A percentile compares a stretch with the other conserved stretches of the same genome.
phyloP scores from a whole-genome alignment of 2,329 filamentous ascomycete genomes.

The Coniella vitis region DNA sequence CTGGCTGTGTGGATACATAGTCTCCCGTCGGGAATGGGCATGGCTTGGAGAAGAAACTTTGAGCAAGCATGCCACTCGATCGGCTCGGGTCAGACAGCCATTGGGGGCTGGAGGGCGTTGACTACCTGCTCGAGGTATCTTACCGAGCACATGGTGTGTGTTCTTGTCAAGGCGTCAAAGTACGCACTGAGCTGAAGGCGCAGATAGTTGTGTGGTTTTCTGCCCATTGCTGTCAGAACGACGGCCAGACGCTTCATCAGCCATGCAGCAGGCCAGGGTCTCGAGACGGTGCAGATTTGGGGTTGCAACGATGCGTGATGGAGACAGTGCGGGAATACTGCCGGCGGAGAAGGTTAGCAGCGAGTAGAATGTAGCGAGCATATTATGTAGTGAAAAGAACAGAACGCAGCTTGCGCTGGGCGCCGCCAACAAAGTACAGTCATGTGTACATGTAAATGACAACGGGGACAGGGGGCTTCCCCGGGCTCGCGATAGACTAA shows the following conservation, averaged over 20 bases:
- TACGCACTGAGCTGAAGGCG: constrained; percentile 4
- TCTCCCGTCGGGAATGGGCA: too few species aligned
- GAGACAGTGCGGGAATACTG: constrained; percentile 13
- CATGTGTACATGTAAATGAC: not conserved
- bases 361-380: too few species aligned
- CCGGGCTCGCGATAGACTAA: constrained; percentile 5
- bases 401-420: constrained; percentile 5
- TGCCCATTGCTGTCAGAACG: constrained; percentile 3
- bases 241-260: constrained; percentile 6
- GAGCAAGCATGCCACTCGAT: not conserved
- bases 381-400: too few species aligned
- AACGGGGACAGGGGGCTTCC: constrained; percentile 8
- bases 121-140: not conserved
- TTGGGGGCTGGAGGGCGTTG: constrained; percentile 1
- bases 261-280: constrained; percentile 1
- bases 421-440: too few species aligned
- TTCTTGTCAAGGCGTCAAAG: too few species aligned
- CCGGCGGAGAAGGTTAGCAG: too few species aligned
- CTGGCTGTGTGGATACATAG: too few species aligned
- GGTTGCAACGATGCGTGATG: constrained; percentile 1
- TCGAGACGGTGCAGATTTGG: not conserved
- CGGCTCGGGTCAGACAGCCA: constrained; percentile 3
- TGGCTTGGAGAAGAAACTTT: not conserved
- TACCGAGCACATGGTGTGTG: too few species aligned
- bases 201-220: too few species aligned